Evolutionary conservation across 169 alveolate genomes (phyloP), one percentile per base, ranked within the genome.

Genomic region (Plasmodium ovale): DNA sequence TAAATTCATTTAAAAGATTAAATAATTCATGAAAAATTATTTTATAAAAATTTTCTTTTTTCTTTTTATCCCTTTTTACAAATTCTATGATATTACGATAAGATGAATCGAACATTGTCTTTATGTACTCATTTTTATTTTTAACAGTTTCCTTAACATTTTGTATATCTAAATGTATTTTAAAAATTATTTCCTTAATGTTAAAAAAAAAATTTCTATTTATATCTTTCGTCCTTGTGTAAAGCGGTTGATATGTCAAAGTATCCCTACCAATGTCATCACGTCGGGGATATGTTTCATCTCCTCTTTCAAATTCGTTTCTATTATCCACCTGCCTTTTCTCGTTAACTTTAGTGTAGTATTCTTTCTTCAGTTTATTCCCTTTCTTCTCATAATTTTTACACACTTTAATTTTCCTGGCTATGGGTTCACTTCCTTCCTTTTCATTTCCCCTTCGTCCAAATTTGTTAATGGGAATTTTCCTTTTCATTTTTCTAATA

Each of bases 1-100:
- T 79, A 58, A 79, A 79, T 49, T 79, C 89, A 79, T 79, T 79
- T 10, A 79, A 49, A 5, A 79, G 49, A 49, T 35, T 79, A 64
- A 79, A 79, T 19, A 79, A 33, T 27, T 79, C 89, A 39, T 79
- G 53, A 49, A 79, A 79, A 31, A 79, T 58, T 79, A 64, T 33
- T 54, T 68, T 79, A 27, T 79, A 79, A 39, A 79, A 79, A 49
- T 79, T 62, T 7, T 79, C 89, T 68, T 64, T 65, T 64, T 64
- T 64, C 64, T 44, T 65, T 53, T 65, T 82, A 54, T 64, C 64
- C 16, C 72, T 51, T 49, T 65, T 79, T 2, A 64, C 47, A 49
- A 44, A 27, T 10, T 79, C 82, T 12, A 64, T 12, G 9, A 79
- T 49, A 29, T 44, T 79, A 49, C 23, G 21, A 21, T 64, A 79